A percentile compares a stretch with the other conserved stretches of the same genome.
Evolutionary conservation across 2,329 filamentous ascomycete genomes (phyloP).

Genomic region (Venturia pyrina): DNA sequence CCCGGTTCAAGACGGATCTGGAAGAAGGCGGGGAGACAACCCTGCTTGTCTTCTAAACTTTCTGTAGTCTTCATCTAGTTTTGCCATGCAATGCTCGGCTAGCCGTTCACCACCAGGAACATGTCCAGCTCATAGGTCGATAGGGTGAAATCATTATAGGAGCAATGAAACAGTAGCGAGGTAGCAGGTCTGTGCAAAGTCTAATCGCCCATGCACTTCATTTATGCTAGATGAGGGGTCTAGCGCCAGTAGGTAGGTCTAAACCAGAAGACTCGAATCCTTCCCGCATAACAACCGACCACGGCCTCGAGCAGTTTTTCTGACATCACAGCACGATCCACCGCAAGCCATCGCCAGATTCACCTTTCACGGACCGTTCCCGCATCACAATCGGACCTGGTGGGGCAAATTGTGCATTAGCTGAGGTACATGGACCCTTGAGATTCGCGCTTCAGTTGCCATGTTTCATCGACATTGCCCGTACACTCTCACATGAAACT

Average conservation of each 20-base stretch:
- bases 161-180: not conserved
- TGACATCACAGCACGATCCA: not conserved
- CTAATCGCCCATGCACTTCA: not conserved
- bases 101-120: not conserved
- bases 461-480: conserved; percentile 3
- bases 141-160: not conserved
- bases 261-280: not conserved
- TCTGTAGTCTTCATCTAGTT: not conserved
- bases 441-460: not conserved
- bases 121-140: not conserved
- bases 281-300: not conserved
- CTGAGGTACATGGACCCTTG: not conserved
- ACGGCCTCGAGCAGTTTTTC: not conserved
- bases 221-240: not conserved
- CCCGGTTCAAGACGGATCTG: not conserved
- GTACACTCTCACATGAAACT: not conserved
- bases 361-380: not conserved
- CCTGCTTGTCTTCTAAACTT: not conserved
- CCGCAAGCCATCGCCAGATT: not conserved
- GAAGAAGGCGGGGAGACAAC: not conserved
- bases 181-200: not conserved
- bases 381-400: conserved; percentile 2
- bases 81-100: not conserved
- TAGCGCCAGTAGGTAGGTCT: not conserved
- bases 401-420: not conserved